Percentiles rank a stretch among this genome's conserved stretches.
These are phyloP conservation scores for Mucor piriformis DNA, from an alignment of 371 early-diverging fungal species.

Conservation along the genomic window DNA sequence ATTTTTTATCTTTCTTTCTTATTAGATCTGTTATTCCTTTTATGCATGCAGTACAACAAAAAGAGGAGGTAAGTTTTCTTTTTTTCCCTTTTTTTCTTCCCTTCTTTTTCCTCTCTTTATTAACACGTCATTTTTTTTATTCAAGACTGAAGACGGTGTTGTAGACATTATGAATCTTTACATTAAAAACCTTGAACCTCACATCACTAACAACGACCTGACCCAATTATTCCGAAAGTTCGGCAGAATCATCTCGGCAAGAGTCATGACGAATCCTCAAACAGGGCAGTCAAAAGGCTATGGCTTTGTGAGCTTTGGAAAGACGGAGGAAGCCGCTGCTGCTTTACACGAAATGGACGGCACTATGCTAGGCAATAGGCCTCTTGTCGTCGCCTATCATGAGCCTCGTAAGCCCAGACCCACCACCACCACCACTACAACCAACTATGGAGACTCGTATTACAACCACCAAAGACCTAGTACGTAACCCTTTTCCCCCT, in stretches of 20 bases:
- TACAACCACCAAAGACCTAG: neutral
- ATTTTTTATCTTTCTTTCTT: conserved; percentile 4
- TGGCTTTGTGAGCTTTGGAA: conserved; percentile 48
- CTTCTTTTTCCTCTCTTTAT: neutral
- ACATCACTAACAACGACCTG: conserved; percentile 44
- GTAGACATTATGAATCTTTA: conserved; percentile 50
- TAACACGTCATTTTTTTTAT: conserved; percentile 6
- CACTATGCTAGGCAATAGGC: conserved; percentile 24
- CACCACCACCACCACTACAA: conserved; percentile 3
- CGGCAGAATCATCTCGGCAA: conserved; percentile 52
- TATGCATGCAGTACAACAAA: conserved; percentile 16
- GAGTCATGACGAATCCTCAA: conserved; percentile 47
- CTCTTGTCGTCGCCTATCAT: conserved; percentile 41
- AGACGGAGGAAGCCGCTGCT: conserved; percentile 39
- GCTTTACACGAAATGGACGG: conserved; percentile 44
- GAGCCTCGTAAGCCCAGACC: conserved; percentile 36
- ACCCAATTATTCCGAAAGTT: conserved; percentile 40
- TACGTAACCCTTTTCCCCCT: too few species aligned
- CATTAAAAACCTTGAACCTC: conserved; percentile 55
- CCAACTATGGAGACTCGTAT: conserved; percentile 4
- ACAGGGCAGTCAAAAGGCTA: conserved; percentile 49
- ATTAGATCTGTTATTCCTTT: conserved; percentile 29
- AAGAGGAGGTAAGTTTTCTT: conserved; percentile 15
- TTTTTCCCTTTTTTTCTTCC: neutral
- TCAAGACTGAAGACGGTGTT: neutral